Evolutionary conservation across 805 yeast genomes (phyloP).

Genomic region (Saturnispora halmiae): DNA sequence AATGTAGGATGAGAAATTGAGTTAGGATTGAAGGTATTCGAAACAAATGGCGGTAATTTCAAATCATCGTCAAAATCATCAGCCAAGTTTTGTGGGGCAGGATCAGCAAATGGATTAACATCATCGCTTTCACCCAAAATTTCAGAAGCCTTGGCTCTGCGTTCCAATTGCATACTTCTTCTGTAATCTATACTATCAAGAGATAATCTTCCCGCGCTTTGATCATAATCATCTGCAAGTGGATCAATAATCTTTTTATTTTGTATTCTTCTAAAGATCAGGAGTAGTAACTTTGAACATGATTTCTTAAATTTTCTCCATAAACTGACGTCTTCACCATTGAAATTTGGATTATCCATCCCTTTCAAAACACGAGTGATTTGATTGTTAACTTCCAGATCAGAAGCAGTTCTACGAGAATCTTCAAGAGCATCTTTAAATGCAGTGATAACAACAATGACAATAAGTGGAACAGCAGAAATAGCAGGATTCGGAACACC

Average conservation of each 20-base stretch:
- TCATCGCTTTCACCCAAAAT: constrained; percentile 8
- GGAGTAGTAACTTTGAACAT: constrained; percentile 15
- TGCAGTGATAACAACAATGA: constrained; percentile 66
- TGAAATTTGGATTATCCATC: constrained; percentile 48
- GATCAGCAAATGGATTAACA: constrained; percentile 21
- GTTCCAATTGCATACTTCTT: constrained; percentile 21
- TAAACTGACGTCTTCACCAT: constrained; percentile 50
- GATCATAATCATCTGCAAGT: constrained; percentile 20
- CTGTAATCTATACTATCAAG: constrained; percentile 29
- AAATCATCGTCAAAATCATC: constrained; percentile 12
- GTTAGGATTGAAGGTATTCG: constrained; percentile 16
- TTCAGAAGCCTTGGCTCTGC: constrained; percentile 11
- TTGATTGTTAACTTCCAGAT: constrained; percentile 69
- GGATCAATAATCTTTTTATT: constrained; percentile 22
- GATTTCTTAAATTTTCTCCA: constrained; percentile 66
- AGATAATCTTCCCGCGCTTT: constrained; percentile 18
- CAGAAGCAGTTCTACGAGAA: constrained; percentile 62
- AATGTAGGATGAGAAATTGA: constrained; percentile 21
- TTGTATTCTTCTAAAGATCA: constrained; percentile 17
- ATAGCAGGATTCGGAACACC: constrained; percentile 76
- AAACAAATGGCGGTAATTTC: constrained; percentile 24
- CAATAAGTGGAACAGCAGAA: constrained; percentile 70
- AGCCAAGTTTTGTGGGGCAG: constrained; percentile 16
- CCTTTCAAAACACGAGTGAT: constrained; percentile 55
- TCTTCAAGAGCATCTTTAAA: constrained; percentile 77